Conservation (phyloP, 2,329 filamentous ascomycete genomes). For the Exophiala calicioides region DNA sequence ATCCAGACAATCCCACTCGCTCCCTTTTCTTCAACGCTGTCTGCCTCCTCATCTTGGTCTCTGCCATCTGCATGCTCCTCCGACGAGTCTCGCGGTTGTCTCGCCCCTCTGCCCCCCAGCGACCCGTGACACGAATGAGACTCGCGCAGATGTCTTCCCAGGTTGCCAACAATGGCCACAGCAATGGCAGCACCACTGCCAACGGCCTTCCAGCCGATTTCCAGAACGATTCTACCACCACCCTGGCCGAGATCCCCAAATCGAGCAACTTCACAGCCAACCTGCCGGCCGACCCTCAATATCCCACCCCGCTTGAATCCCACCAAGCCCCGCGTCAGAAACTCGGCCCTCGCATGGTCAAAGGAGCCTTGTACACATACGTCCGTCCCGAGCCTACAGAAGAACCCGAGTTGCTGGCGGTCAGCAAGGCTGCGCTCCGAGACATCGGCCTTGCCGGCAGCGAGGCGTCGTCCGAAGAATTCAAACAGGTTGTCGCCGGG, state of each 20-base stretch:
- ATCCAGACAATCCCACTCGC: not conserved
- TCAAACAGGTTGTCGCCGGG: conserved; percentile 75
- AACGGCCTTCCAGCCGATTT: conserved; percentile 11
- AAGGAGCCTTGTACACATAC: conserved; percentile 83
- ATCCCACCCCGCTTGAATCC: conserved; percentile 77
- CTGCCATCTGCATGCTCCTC: conserved; percentile 23
- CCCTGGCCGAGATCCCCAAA: conserved; percentile 58
- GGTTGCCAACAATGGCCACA: conserved; percentile 32
- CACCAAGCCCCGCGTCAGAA: conserved; percentile 76
- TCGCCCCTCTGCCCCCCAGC: conserved; percentile 6
- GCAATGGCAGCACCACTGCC: conserved; percentile 17
- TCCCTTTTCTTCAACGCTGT: not conserved
- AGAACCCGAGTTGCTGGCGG: conserved; percentile 75
- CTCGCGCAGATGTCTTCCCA: conserved; percentile 50
- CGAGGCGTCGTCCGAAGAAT: conserved; percentile 71
- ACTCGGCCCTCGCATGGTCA: conserved; percentile 80
- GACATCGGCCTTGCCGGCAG: conserved; percentile 74
- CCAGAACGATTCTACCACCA: conserved; percentile 10
- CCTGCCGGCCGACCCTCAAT: conserved; percentile 74
- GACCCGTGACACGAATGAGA: conserved; percentile 35
- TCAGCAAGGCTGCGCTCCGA: conserved; percentile 74
- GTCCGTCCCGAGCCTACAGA: conserved; percentile 75
- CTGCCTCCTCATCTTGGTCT: conserved; percentile 6
- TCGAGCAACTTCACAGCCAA: conserved; percentile 65
- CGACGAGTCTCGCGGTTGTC: conserved; percentile 13